Percentiles rank a stretch among this genome's conserved stretches.
Evolutionary conservation across 169 alveolate species (phyloP).

Genomic region (Eimeria maxima): DNA sequence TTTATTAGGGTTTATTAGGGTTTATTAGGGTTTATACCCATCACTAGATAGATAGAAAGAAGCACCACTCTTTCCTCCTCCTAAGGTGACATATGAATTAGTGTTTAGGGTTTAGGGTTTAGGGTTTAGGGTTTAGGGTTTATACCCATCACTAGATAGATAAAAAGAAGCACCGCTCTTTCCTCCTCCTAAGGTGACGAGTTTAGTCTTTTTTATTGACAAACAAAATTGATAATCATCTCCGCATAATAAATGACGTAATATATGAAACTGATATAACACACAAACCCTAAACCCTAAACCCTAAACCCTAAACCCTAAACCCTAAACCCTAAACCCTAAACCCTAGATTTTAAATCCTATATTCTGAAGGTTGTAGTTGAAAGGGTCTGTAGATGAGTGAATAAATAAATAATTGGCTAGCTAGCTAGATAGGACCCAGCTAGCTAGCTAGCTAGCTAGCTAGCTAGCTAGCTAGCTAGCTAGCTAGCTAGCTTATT

Average conservation of each 20-base stretch:
- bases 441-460: no score
- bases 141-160: conserved; percentile 1
- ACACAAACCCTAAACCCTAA: neutral
- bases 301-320: neutral
- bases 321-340: neutral
- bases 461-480: no score
- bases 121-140: no score
- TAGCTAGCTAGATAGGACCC: no score
- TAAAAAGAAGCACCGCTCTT: conserved; percentile 45
- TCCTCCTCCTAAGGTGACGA: neutral
- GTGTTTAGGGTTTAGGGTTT: conserved; percentile 18
- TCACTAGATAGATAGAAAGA: neutral
- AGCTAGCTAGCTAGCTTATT: neutral
- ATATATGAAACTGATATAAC: neutral
- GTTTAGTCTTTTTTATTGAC: neutral
- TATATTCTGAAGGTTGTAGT: no score
- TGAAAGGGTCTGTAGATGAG: no score
- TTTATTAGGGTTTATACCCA: neutral
- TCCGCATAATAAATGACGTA: conserved; percentile 15
- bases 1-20: neutral
- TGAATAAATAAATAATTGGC: no score
- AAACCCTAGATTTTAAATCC: neutral
- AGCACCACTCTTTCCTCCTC: conserved; percentile 45
- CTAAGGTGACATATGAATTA: neutral
- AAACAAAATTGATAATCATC: conserved; percentile 38